phyloP scores from a whole-genome alignment of 441 rosid genomes.

The Syzygium syzygioides region DNA sequence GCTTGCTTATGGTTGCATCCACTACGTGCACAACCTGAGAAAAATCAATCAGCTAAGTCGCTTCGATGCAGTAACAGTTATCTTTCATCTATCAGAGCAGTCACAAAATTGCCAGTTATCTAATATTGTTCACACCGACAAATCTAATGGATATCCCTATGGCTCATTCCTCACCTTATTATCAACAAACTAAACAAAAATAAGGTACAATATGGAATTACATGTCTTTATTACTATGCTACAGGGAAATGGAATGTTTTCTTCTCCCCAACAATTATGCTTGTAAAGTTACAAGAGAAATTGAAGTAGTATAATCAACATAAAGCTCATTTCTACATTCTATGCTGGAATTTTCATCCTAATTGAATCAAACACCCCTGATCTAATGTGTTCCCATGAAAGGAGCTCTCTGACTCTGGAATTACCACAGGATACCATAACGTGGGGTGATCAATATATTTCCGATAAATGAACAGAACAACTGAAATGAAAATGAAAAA shows the following conservation, averaged over 20 bases:
- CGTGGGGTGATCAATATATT: background rate
- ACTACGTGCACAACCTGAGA: constrained; percentile 89
- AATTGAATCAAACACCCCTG: background rate
- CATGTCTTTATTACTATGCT: background rate
- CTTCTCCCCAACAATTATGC: background rate
- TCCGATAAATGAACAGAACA: background rate
- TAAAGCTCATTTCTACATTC: background rate
- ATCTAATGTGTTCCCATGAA: background rate
- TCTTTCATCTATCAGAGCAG: background rate
- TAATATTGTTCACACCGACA: background rate
- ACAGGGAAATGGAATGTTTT: background rate
- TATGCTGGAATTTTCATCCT: background rate
- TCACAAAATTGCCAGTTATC: background rate
- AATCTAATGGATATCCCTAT: background rate
- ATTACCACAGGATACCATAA: background rate
- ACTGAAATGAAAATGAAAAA: background rate
- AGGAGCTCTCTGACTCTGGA: background rate
- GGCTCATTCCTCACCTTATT: background rate
- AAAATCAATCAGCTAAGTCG: constrained; percentile 2
- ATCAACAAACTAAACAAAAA: background rate
- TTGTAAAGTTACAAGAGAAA: background rate
- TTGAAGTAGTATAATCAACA: background rate
- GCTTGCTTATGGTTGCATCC: constrained; percentile 49
- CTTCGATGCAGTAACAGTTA: background rate
- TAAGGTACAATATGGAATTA: background rate